Conservation (phyloP, 2,329 filamentous ascomycete genomes). For the Myotisia sp. region DNA sequence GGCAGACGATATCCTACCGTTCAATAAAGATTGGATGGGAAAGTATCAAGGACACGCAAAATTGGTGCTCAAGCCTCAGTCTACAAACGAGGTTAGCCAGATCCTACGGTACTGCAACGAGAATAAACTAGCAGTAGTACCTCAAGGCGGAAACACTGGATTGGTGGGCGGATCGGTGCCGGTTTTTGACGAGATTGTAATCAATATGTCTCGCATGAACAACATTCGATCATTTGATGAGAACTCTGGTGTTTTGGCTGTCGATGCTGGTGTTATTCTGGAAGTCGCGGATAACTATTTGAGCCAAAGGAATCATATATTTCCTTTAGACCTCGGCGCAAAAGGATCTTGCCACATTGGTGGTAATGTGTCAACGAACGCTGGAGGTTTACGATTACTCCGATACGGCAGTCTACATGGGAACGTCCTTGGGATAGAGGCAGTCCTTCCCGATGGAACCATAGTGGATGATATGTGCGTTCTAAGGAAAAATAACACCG, state of each 20-base stretch:
- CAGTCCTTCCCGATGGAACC: constrained; percentile 83
- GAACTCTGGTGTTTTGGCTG: constrained; percentile 77
- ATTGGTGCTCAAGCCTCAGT: constrained; percentile 72
- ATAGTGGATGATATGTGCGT: constrained; percentile 77
- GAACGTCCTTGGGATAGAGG: constrained; percentile 81
- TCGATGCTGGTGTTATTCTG: constrained; percentile 79
- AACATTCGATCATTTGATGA: constrained; percentile 82
- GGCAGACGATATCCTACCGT: constrained; percentile 69
- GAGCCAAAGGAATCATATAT: constrained; percentile 70
- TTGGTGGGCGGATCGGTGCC: constrained; percentile 90
- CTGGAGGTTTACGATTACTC: constrained; percentile 75
- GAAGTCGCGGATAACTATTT: constrained; percentile 80
- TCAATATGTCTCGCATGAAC: constrained; percentile 85
- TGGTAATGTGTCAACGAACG: constrained; percentile 91
- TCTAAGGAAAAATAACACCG: constrained; percentile 95
- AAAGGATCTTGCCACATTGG: constrained; percentile 96
- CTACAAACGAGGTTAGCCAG: constrained; percentile 76
- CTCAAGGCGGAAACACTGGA: constrained; percentile 93
- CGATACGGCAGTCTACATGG: constrained; percentile 92
- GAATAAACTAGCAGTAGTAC: constrained; percentile 79
- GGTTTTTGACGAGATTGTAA: constrained; percentile 94
- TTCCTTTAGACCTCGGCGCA: constrained; percentile 90
- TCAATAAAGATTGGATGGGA: constrained; percentile 97
- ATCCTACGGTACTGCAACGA: constrained; percentile 93
- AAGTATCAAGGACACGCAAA: constrained; percentile 88